These are phyloP conservation scores for Pyrenula aspistea DNA, from an alignment of 495 filamentous ascomycete species.

Conservation along the genomic window DNA sequence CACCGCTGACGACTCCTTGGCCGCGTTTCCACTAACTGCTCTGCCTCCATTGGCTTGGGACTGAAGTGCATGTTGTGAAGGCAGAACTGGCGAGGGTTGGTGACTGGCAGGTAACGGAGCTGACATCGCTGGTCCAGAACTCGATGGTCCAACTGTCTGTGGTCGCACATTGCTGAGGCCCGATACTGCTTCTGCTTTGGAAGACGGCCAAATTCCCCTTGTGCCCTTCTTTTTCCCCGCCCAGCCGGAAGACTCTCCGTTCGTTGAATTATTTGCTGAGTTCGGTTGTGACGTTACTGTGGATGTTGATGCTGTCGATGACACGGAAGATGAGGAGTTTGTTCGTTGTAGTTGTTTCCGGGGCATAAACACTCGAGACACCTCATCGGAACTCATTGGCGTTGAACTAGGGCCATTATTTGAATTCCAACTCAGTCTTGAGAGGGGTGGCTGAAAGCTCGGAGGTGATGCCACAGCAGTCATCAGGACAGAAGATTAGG, in stretches of 20 bases:
- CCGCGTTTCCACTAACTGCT: constrained; percentile 36
- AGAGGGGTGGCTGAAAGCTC: constrained; percentile 61
- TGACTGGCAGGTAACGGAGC: constrained; percentile 64
- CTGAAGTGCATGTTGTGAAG: constrained; percentile 57
- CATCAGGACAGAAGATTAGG: constrained; percentile 49
- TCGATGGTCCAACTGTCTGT: constrained; percentile 49
- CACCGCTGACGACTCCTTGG: constrained; percentile 54
- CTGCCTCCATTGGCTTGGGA: constrained; percentile 53
- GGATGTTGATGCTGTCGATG: constrained; percentile 44
- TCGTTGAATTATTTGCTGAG: constrained; percentile 27
- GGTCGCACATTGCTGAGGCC: constrained; percentile 49
- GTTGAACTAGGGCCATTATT: constrained; percentile 50
- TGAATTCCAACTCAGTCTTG: constrained; percentile 49
- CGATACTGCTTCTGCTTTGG: constrained; percentile 55
- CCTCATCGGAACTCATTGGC: constrained; percentile 77
- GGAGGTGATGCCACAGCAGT: constrained; percentile 93
- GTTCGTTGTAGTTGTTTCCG: constrained; percentile 74
- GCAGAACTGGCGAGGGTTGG: constrained; percentile 58
- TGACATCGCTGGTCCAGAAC: constrained; percentile 54
- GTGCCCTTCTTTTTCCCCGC: constrained; percentile 55
- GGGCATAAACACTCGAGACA: constrained; percentile 76
- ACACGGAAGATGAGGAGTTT: constrained; percentile 77
- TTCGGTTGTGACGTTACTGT: constrained; percentile 29
- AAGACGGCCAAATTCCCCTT: constrained; percentile 59
- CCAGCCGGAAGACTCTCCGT: constrained; percentile 35